phyloP scores from a whole-genome alignment of 192 early-diverging fungal genomes.

The Gaertneriomyces semiglobifer region DNA sequence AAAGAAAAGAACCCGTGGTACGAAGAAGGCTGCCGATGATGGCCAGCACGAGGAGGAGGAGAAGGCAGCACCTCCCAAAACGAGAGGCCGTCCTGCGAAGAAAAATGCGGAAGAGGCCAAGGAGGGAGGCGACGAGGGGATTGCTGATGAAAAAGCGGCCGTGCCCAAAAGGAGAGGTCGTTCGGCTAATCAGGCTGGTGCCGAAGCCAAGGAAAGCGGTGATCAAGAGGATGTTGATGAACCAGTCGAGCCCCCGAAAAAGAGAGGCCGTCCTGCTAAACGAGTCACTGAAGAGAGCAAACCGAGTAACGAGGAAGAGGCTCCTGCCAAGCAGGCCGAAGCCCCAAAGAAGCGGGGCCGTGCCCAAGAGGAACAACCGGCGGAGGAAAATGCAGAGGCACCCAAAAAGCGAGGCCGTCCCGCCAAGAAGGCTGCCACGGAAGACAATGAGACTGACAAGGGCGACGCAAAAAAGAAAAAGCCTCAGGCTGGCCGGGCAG shows the following conservation, averaged over 20 bases:
- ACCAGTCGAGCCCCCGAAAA: neutral
- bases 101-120: neutral
- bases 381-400: neutral
- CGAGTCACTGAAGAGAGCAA: too few relatives aligned
- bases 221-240: conserved; percentile 1
- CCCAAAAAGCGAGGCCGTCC: neutral
- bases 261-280: neutral
- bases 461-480: too few relatives aligned
- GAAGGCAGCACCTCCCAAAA: conserved; percentile 1
- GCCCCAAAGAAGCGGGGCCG: neutral
- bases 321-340: neutral
- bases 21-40: conserved; percentile 3
- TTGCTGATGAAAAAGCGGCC: neutral
- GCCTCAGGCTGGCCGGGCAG: too few relatives aligned
- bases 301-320: too few relatives aligned
- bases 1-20: neutral
- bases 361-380: too few relatives aligned
- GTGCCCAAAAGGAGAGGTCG: neutral
- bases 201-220: neutral
- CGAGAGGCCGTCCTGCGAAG: neutral
- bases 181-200: neutral
- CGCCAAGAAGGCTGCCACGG: neutral
- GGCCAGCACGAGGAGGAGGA: neutral
- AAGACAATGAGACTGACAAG: too few relatives aligned
- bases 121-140: neutral